Conservation (phyloP, 2,329 filamentous ascomycete species). For the Pseudogymnoascus sp. region DNA sequence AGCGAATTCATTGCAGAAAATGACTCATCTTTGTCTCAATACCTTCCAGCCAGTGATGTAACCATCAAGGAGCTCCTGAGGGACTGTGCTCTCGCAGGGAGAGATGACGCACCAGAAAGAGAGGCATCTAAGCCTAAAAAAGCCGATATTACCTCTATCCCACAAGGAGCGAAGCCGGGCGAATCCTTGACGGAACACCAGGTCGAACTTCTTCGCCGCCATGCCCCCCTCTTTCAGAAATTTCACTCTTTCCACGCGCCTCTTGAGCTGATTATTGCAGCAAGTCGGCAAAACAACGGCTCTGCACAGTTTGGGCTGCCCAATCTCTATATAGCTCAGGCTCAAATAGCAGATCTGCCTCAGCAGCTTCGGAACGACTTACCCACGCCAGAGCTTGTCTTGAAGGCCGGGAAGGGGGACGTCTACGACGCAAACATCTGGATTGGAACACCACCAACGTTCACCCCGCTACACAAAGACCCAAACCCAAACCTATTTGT, state of each 20-base stretch:
- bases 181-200: neutral
- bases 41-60: constrained; percentile 21
- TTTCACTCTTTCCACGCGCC: constrained; percentile 41
- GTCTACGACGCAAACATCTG: constrained; percentile 83
- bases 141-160: neutral
- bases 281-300: constrained; percentile 10
- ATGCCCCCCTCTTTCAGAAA: constrained; percentile 10
- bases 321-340: constrained; percentile 80
- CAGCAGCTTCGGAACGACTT: constrained; percentile 53
- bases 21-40: neutral
- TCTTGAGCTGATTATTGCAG: constrained; percentile 21
- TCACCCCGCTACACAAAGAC: constrained; percentile 84
- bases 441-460: constrained; percentile 79
- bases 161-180: neutral
- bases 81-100: neutral
- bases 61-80: constrained; percentile 7
- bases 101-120: neutral
- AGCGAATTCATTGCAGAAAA: neutral
- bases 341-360: constrained; percentile 62
- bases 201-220: neutral
- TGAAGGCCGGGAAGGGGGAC: constrained; percentile 61
- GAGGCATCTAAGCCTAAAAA: too few relatives aligned
- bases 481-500: constrained; percentile 91
- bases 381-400: constrained; percentile 57
- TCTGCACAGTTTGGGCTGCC: neutral